phyloP scores from a whole-genome alignment of 495 filamentous ascomycete genomes.

The Aspergillus affinis region DNA sequence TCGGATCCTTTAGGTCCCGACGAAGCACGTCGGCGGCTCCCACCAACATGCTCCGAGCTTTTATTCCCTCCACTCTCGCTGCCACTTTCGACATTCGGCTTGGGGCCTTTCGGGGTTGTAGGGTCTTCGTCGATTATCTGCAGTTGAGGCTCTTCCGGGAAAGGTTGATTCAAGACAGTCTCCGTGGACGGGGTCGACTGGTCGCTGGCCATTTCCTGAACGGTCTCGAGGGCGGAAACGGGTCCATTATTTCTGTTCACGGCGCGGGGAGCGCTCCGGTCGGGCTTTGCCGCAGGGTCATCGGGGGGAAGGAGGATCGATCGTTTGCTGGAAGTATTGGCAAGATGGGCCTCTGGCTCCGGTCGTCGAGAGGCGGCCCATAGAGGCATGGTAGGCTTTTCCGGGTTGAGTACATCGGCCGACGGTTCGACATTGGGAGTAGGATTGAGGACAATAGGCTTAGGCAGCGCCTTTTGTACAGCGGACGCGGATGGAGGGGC shows the following conservation, averaged over 20 bases:
- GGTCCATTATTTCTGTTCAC: slow-evolving; percentile 62
- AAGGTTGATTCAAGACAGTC: slow-evolving; percentile 35
- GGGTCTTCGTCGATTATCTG: slow-evolving; percentile 43
- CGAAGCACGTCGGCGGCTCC: slow-evolving; percentile 31
- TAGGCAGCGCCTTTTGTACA: slow-evolving; percentile 64
- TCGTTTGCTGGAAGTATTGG: slow-evolving; percentile 48
- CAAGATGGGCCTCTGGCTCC: slow-evolving; percentile 36
- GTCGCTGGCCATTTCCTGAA: slow-evolving; percentile 81
- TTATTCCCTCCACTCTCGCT: slow-evolving; percentile 52
- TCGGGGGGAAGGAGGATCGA: slow-evolving; percentile 32
- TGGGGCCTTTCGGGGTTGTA: slow-evolving; percentile 31
- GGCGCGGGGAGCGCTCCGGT: slow-evolving; percentile 36
- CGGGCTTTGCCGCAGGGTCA: slow-evolving; percentile 26
- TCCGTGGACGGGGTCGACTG: slow-evolving; percentile 68
- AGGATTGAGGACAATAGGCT: slow-evolving; percentile 54
- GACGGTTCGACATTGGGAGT: slow-evolving; percentile 52
- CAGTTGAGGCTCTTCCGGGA: slow-evolving; percentile 34
- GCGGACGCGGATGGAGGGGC: slow-evolving; percentile 58
- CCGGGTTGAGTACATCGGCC: slow-evolving; percentile 58
- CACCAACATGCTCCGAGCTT: slow-evolving; percentile 40
- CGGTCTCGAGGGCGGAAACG: slow-evolving; percentile 78
- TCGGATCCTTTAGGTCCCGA: slow-evolving; percentile 22
- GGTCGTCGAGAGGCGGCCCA: slow-evolving; percentile 53
- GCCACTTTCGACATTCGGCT: slow-evolving; percentile 43
- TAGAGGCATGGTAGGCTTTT: slow-evolving; percentile 63